Evolutionary conservation across 495 filamentous ascomycete genomes (phyloP).

Genomic region (Neurospora sp.): DNA sequence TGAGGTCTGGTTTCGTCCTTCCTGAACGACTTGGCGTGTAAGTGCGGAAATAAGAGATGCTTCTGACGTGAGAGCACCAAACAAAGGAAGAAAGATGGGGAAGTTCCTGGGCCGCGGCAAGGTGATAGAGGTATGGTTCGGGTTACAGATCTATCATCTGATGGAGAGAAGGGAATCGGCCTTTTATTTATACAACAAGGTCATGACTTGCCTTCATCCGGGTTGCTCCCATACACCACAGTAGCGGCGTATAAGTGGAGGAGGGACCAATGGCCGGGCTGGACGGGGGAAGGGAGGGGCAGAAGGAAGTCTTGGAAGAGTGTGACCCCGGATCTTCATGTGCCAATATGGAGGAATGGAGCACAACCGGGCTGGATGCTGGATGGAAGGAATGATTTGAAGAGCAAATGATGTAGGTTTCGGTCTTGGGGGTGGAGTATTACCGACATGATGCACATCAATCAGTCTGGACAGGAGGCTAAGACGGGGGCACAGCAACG

Average conservation of each 20-base stretch:
- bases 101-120: background rate
- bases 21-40: background rate
- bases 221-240: background rate
- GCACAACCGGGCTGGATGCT: background rate
- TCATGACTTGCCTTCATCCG: background rate
- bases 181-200: background rate
- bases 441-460: background rate
- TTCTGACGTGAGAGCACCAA: background rate
- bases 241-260: background rate
- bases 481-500: background rate
- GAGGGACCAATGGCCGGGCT: background rate
- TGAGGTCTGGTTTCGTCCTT: background rate
- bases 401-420: background rate
- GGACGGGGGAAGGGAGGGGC: background rate
- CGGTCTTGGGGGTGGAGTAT: background rate
- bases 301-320: background rate
- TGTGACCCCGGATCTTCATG: background rate
- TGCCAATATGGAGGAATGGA: background rate
- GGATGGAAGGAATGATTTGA: background rate
- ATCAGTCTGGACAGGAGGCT: background rate
- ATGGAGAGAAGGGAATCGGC: background rate
- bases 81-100: background rate
- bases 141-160: background rate
- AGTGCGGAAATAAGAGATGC: background rate
- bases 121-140: background rate